Percentiles rank a stretch among this genome's conserved stretches.
phyloP scores from a whole-genome alignment of 805 yeast species.

The Nakazawaea sp. region DNA sequence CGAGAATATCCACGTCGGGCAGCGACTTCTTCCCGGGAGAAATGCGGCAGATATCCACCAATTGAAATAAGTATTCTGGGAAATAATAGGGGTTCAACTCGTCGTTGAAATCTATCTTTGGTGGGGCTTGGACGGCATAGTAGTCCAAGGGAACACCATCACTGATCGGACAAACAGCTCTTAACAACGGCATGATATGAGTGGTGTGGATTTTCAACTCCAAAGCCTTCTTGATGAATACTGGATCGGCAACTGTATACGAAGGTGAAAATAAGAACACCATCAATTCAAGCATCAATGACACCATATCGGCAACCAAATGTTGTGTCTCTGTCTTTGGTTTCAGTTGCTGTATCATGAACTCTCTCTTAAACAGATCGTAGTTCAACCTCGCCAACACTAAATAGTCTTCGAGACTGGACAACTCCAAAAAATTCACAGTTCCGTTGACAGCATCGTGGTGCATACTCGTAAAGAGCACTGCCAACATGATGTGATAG shows the following conservation, averaged over 20 bases:
- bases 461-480: neutral
- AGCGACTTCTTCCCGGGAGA: no score
- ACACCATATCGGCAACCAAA: slow-evolving; percentile 1
- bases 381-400: slow-evolving; percentile 1
- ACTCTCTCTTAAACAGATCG: neutral
- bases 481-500: neutral
- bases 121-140: neutral
- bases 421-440: neutral
- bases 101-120: no score
- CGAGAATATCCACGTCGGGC: no score
- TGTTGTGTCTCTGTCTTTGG: neutral
- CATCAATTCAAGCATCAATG: slow-evolving; percentile 1
- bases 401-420: neutral
- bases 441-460: neutral
- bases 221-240: neutral
- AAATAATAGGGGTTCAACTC: no score
- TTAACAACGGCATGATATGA: neutral
- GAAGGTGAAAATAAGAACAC: neutral
- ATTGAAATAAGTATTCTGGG: slow-evolving; percentile 5
- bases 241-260: slow-evolving; percentile 3
- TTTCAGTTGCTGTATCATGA: no score
- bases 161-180: neutral
- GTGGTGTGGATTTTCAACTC: neutral
- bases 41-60: neutral
- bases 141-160: neutral